Base-by-base conservation (phyloP, 768 basidiomycete species). In the Xanthoconium purpureum region DNA sequence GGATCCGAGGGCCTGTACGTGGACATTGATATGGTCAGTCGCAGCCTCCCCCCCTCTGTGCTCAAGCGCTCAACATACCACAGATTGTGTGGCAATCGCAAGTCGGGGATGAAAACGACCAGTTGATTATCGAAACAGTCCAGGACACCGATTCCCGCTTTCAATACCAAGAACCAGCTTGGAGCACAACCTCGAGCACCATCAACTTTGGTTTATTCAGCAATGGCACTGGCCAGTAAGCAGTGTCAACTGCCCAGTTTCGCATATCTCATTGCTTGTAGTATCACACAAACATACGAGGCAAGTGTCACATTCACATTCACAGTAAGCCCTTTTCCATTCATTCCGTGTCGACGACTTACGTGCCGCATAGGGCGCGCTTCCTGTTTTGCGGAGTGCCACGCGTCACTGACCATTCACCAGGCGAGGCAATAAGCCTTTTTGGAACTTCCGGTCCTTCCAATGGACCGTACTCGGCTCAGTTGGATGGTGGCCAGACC, bases 21-120 rank as follows among this genome's bases (percentile, higher is more conserved):
- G 44, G 82, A 80, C 59, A 66, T 84, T 28, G 82, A 84, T 53
- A 80, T 76, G 57, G 81, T 64, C 36, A 51, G 47, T 50, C 11
- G 7, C 40, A 17, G 4, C 49, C n/a, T 36, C 40, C 10, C 29
- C 8, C 30, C 24, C 3, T 18, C 1, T 6, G n/a, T n/a, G 2
- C 13, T 37, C 15, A 14, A 29, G 33, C 7, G 2, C 37, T 49
- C 37, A 39, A 54, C 20, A 8, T 18, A 33, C 3, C 51, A n/a
- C 49, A 71, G 70, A 62, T 71, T 14, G 63, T 54, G 15, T 71
- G 70, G 70, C 59, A 69, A 54, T 71, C 70, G 1, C 62, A 71
- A 49, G 55, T 71, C 30, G 67, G 67, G 29, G 57, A 33, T 15
- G 13, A 46, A 0, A 44, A 38, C 12, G 61, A 64, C 10, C 58